A percentile compares a stretch with the other conserved stretches of the same genome.
These are phyloP conservation scores for Actinomucor elegans DNA, from an alignment of 371 early-diverging fungal species.

Conservation along the genomic window DNA sequence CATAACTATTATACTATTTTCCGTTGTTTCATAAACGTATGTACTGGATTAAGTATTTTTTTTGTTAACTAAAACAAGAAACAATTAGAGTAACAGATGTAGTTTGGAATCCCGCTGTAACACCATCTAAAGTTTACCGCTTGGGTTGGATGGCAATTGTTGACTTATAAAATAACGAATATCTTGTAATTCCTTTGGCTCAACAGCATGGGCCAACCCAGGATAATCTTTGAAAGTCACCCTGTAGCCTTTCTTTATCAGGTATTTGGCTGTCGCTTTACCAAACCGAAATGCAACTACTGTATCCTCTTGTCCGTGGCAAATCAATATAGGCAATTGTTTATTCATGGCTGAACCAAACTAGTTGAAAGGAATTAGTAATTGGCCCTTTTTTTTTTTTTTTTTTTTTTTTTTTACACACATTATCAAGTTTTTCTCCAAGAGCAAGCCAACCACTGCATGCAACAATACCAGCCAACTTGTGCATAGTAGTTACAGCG, in stretches of 20 bases:
- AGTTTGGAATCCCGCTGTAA: too few species aligned
- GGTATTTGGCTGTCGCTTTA: not conserved
- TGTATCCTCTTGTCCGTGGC: slow-evolving; percentile 10
- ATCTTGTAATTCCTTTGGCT: slow-evolving; percentile 6
- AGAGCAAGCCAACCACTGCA: slow-evolving; percentile 13
- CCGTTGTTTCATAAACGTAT: too few species aligned
- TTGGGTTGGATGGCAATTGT: too few species aligned
- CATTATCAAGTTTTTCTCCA: not conserved
- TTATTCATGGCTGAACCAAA: slow-evolving; percentile 6
- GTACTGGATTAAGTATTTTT: too few species aligned
- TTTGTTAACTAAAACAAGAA: too few species aligned
- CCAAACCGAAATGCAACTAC: slow-evolving; percentile 11
- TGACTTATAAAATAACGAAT: slow-evolving; percentile 10
- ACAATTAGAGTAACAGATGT: too few species aligned
- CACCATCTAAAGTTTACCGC: too few species aligned
- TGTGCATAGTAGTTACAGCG: not conserved
- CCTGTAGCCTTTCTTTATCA: slow-evolving; percentile 6
- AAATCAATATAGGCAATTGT: slow-evolving; percentile 8
- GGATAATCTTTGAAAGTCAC: slow-evolving; percentile 8
- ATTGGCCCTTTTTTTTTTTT: too few species aligned
- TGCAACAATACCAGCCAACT: slow-evolving; percentile 5
- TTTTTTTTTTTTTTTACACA: too few species aligned
- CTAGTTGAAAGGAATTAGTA: too few species aligned
- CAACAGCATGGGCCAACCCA: slow-evolving; percentile 7
- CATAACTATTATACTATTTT: too few species aligned